Base-by-base conservation (phyloP, 768 basidiomycete species). In the Fomitopsis pulvina region DNA sequence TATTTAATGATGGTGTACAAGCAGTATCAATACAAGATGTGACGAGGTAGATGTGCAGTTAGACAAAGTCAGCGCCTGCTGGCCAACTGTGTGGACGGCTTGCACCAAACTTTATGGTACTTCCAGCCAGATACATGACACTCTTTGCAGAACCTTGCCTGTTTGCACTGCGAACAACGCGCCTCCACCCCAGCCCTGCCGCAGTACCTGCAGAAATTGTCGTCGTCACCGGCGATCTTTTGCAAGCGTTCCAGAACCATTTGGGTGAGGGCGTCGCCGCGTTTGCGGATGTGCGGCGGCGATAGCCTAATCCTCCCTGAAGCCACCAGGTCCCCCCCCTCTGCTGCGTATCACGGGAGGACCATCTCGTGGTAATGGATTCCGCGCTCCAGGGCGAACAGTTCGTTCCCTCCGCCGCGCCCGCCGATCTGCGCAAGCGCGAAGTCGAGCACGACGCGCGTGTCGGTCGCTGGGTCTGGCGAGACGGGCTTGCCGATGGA, bases 201-300 rank as follows among this genome's bases (percentile, higher is more conserved):
- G 41, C 57, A 60, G 47, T 58, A 60, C 45, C 57, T 37, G 22
- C 59, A 60, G 28, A 58, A 60, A 26, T 41, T 40, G 10, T 53
- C 59, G 21, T 54, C 26, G 6, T 53, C 59, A 12, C 44, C 34
- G 11, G 50, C 53, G 26, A 60, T 40, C 11, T 32, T 47, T 20
- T 34, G 25, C 28, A 60, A 12, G 4, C 57, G 45, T 20, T 29
- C 50, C 51, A 58, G 16, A 21, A 58, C 59, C 21, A 39, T 39
- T 16, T 41, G 26, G 12, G 46, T 45, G 26, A 59, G 26, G 4
- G 32, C 44, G 7, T 57, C 53, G 29, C 44, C 58, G 12, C 30
- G 51, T 40, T 40, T 18, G n/a, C 52, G 54, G 4, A 52, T 25
- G 20, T 42, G 25, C 2, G 49, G 41, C 22, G 47, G 48, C n/a